Percentiles rank a stretch among this genome's conserved stretches.
These are phyloP conservation scores for Eucalyptus viminalis DNA, from an alignment of 345 rosid genomes.

Conservation along the genomic window DNA sequence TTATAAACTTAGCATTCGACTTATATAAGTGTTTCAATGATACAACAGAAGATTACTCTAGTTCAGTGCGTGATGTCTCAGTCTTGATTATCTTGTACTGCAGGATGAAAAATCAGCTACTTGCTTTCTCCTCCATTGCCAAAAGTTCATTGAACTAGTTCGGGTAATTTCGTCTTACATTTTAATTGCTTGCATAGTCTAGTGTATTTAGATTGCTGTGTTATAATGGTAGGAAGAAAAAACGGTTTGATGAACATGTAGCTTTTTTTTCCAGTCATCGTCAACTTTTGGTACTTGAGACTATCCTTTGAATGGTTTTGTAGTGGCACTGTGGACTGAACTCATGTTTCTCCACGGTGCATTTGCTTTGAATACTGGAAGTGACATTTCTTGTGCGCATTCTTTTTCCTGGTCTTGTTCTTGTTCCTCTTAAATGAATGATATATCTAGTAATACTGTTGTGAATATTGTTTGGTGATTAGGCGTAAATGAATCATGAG, in stretches of 20 bases:
- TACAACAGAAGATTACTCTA: neutral
- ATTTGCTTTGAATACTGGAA: neutral
- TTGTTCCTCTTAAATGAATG: neutral
- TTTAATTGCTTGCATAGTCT: neutral
- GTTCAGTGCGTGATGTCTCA: neutral
- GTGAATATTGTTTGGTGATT: neutral
- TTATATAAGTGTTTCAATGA: neutral
- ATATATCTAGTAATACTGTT: neutral
- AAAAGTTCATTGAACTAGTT: conserved; percentile 78
- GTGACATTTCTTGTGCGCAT: neutral
- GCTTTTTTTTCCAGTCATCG: neutral
- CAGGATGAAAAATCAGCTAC: conserved; percentile 87
- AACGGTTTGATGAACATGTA: neutral
- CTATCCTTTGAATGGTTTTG: neutral
- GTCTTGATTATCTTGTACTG: neutral
- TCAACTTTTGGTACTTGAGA: neutral
- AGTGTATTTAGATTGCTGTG: neutral
- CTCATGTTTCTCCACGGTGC: neutral
- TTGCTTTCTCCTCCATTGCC: conserved; percentile 85
- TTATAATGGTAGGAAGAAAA: neutral
- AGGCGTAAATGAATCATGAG: neutral
- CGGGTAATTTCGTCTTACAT: conserved; percentile 38
- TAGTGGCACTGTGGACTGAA: neutral
- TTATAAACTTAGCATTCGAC: neutral
- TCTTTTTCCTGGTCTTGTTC: neutral